Base-by-base conservation (phyloP, 306 rosid genomes). In the Ceratonia siliqua region DNA sequence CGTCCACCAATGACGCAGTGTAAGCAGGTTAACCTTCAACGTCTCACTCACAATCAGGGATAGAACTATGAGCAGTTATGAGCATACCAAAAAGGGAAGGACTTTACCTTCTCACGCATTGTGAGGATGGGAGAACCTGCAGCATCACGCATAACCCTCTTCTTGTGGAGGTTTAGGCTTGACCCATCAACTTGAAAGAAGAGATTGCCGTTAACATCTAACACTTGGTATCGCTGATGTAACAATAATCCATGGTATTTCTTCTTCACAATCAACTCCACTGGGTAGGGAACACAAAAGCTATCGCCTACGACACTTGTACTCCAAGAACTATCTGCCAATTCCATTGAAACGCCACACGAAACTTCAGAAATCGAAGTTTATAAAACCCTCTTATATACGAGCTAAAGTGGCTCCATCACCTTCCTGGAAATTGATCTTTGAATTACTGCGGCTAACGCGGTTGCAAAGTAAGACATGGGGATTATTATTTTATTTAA, bases 61-160 rank as follows among this genome's bases (percentile, higher is more conserved):
- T n/a, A n/a, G n/a, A n/a, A n/a, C n/a, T n/a, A n/a, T n/a, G n/a
- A n/a, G n/a, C n/a, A n/a, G n/a, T n/a, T n/a, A n/a, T n/a, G n/a
- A n/a, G n/a, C n/a, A n/a, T n/a, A n/a, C n/a, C n/a, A n/a, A n/a
- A n/a, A n/a, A n/a, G n/a, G n/a, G n/a, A n/a, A n/a, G n/a, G n/a
- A n/a, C n/a, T n/a, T 66, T 39, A 81, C 77, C 72, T 75, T 75
- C 61, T 81, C 48, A 24, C 73, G 77, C 84, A 81, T 75, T 2
- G 69, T 81, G 17, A 75, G 73, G 17, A 81, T 18, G 9, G 50
- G 21, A 9, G 77, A 52, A 14, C 84, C 84, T 1, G 42, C 43
- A 69, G 81, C 48, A n/a, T 81, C 80, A 41, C 62, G 73, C 81
- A 75, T 61, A 7, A 70, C 38, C 54, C 84, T 81, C 62, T 69